These are phyloP conservation scores for Nitzschia sp. DNA, from an alignment of 108 stramenopile genomes.

Conservation along the genomic window DNA sequence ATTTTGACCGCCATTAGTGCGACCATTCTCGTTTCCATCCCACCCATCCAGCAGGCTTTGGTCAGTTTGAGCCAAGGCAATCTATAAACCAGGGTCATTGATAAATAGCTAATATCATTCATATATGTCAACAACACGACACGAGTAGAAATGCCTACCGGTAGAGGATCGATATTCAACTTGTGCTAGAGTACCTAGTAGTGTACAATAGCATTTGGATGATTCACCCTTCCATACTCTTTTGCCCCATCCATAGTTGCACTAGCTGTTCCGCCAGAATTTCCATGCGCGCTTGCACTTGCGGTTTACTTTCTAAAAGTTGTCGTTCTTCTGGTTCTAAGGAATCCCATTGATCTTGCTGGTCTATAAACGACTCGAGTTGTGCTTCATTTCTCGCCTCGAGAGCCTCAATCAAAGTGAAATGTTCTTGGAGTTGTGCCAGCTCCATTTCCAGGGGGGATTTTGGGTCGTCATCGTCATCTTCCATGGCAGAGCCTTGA, in stretches of 20 bases:
- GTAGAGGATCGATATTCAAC: too few relatives aligned
- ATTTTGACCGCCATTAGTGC: constrained; percentile 79
- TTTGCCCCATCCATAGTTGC: constrained; percentile 36
- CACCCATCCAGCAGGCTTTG: constrained; percentile 56
- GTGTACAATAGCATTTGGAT: too few relatives aligned
- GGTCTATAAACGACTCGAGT: constrained; percentile 52
- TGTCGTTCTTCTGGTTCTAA: constrained; percentile 43
- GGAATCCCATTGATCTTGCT: constrained; percentile 61
- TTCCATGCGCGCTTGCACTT: constrained; percentile 25
- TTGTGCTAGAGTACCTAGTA: too few relatives aligned
- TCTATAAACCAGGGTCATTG: too few relatives aligned
- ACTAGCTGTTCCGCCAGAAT: constrained; percentile 33
- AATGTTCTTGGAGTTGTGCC: constrained; percentile 31
- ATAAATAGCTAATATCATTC: too few relatives aligned
- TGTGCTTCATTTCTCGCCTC: constrained; percentile 50
- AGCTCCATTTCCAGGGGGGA: constrained; percentile 35
- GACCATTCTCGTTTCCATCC: constrained; percentile 75
- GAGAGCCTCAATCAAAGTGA: constrained; percentile 36
- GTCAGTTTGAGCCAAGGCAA: constrained; percentile 42
- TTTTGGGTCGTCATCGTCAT: too few relatives aligned
- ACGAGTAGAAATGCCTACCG: too few relatives aligned
- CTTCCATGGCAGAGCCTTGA: too few relatives aligned
- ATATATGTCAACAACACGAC: too few relatives aligned
- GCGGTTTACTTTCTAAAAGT: constrained; percentile 35
- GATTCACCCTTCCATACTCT: constrained; percentile 26